Base-by-base conservation (phyloP, 148 eudicot species). In the Cornus suecica region DNA sequence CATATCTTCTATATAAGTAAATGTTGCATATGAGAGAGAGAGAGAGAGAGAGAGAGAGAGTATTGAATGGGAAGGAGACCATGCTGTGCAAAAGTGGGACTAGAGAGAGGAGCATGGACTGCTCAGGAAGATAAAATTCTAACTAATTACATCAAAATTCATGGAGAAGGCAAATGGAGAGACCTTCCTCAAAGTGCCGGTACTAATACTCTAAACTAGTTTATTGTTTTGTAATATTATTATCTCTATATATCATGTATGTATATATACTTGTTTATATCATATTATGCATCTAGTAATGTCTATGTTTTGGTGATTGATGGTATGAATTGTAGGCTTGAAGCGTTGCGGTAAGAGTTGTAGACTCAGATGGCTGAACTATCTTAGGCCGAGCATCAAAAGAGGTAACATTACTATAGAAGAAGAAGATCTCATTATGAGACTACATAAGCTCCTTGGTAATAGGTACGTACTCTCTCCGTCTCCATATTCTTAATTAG, bases 91-190 rank as follows among this genome's bases (percentile, higher is more conserved):
- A 80, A 76, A 26, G 80, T 71, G 48, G 83, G 80, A 7, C 68
- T 80, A 2, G 75, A 80, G 41, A 76, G 73, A 68, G 83, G 83
- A 61, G 76, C 77, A 54, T 80, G 83, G 83, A 76, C 80, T 37
- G 83, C 73, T 62, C 51, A 27, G 41, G 83, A 80, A 68, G 80
- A 80, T 29, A 42, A 71, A 32, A 60, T 72, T 25, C 65, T 80
- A 0, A 6, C 29, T 58, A 45, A 76, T 37, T 76, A 72, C 72
- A 72, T 80, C n/a, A 67, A 60, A 14, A 20, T 66, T 14, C 79
- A 65, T 61, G 83, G 83, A 30, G 83, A 76, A 76, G 80, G 83
- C 73, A 71, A 76, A 66, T 80, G 83, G 83, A 76, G 73, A 28
- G 64, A 70, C 30, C 73, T 80, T 28, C 77, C 77, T 8, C 34